These are phyloP conservation scores for Chaetomiaceae sp. DNA, from an alignment of 2,329 filamentous ascomycete genomes.

Conservation along the genomic window DNA sequence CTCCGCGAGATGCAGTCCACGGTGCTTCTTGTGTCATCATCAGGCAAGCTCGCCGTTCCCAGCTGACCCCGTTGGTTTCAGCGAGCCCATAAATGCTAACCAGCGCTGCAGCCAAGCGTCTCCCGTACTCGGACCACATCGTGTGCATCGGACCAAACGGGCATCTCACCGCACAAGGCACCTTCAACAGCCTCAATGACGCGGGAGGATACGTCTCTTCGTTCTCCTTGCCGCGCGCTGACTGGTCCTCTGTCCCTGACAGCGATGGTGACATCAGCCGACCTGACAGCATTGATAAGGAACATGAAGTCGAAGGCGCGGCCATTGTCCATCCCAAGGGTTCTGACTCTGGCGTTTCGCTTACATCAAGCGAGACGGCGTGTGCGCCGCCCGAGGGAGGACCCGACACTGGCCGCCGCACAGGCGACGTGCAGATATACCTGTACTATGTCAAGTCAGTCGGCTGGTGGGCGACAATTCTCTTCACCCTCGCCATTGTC, in stretches of 20 bases:
- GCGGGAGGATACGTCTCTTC: slow-evolving; percentile 22
- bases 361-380: slow-evolving; percentile 11
- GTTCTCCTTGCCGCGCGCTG: slow-evolving; percentile 15
- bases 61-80: neutral
- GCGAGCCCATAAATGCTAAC: neutral
- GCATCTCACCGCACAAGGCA: slow-evolving; percentile 30
- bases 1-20: slow-evolving; percentile 33
- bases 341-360: slow-evolving; percentile 7
- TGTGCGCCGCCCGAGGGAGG: neutral
- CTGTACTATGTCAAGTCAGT: slow-evolving; percentile 23
- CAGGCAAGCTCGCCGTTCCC: neutral
- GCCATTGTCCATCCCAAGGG: slow-evolving; percentile 4
- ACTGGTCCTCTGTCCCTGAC: slow-evolving; percentile 15
- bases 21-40: slow-evolving; percentile 19
- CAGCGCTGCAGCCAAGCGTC: neutral
- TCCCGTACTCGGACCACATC: slow-evolving; percentile 35
- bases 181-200: slow-evolving; percentile 20
- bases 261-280: neutral
- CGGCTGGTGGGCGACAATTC: slow-evolving; percentile 18
- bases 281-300: neutral
- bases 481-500: slow-evolving; percentile 20
- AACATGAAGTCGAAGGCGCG: neutral
- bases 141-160: slow-evolving; percentile 30
- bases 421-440: slow-evolving; percentile 23
- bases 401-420: slow-evolving; percentile 15